These are phyloP conservation scores for Rhododendron ferrugineum DNA, from an alignment of 148 eudicot species.

Conservation along the genomic window DNA sequence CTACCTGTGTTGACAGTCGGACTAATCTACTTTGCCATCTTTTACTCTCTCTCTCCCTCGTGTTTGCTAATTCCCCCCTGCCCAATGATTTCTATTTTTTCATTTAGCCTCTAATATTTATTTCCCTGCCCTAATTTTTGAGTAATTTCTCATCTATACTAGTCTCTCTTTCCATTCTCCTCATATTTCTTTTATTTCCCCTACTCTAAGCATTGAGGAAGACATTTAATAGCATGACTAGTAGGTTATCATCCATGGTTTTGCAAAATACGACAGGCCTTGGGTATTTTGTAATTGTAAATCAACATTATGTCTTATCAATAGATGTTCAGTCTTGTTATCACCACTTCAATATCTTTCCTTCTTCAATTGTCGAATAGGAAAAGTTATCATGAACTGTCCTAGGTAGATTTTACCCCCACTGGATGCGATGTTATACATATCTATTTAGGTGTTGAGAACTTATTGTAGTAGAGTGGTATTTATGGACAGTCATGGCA, in stretches of 20 bases:
- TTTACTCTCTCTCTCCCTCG: not conserved
- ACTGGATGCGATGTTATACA: not conserved
- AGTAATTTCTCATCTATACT: not conserved
- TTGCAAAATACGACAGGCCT: not conserved
- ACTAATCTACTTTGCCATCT: not conserved
- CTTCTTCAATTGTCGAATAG: not conserved
- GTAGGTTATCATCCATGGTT: not conserved
- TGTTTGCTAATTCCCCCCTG: not conserved
- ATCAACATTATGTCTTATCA: not conserved
- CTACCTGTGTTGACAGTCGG: not conserved
- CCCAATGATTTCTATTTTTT: not conserved
- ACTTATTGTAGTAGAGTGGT: not conserved
- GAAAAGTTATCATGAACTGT: not conserved
- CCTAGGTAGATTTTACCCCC: not conserved
- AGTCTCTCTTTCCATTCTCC: not conserved
- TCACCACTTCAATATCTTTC: not conserved
- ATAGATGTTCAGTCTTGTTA: not conserved
- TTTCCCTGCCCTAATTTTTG: not conserved
- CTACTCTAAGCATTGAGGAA: not conserved
- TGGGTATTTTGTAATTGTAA: not conserved
- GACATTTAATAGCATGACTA: not conserved
- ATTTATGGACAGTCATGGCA: not conserved
- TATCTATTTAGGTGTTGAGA: not conserved
- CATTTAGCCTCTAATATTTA: not conserved
- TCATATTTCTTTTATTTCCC: not conserved